Evolutionary conservation across 2,329 filamentous ascomycete species (phyloP).

Genomic region (Beauveria caledonica): DNA sequence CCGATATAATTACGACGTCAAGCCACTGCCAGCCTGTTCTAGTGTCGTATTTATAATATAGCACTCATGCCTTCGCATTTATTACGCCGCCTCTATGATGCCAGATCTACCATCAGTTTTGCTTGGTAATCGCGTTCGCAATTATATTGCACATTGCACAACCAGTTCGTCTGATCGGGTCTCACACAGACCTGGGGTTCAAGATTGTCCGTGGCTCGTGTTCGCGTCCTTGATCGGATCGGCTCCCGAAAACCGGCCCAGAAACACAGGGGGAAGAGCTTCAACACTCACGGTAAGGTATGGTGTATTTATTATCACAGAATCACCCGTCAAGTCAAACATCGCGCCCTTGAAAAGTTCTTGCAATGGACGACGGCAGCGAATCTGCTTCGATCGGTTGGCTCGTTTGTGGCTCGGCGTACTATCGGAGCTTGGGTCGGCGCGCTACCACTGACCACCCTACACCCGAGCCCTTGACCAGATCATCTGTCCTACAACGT

Average conservation of each 20-base stretch:
- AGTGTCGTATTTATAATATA: no score
- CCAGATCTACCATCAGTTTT: no score
- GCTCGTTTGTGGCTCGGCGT: not conserved
- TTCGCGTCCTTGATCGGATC: slow-evolving; percentile 6
- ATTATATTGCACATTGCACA: not conserved
- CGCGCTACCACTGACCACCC: not conserved
- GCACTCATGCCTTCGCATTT: no score
- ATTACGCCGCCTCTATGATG: no score
- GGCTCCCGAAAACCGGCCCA: not conserved
- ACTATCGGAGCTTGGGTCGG: slow-evolving; percentile 1
- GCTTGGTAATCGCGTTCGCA: no score
- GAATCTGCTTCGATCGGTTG: not conserved
- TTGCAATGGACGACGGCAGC: not conserved
- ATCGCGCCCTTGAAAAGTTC: not conserved
- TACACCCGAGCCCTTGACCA: not conserved
- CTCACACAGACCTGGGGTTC: not conserved
- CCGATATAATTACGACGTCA: no score
- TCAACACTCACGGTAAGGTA: not conserved
- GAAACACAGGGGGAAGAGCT: not conserved
- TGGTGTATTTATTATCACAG: not conserved
- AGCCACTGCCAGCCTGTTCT: no score
- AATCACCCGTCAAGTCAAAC: not conserved
- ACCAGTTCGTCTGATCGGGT: not conserved
- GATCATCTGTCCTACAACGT: not conserved
- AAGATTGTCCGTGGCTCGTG: not conserved